Conservation (phyloP, 306 rosid species). For the Trichosanthes cucumerina region DNA sequence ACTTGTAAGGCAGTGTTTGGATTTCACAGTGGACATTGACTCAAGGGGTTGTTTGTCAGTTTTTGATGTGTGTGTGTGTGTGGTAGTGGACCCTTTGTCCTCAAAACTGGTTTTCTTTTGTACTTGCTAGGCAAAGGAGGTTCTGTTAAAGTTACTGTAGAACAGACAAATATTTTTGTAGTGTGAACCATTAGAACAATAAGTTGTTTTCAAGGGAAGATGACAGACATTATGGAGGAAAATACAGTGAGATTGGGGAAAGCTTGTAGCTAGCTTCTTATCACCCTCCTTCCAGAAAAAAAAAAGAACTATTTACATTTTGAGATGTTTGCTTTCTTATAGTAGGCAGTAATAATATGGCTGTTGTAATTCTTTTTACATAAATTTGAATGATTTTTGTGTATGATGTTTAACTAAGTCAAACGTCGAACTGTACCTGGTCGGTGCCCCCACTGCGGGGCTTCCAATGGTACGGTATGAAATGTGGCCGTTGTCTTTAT, state of each 20-base stretch:
- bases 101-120: conserved; percentile 5
- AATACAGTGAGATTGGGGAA: background rate
- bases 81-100: conserved; percentile 6
- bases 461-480: background rate
- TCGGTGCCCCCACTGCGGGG: background rate
- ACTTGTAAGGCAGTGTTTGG: conserved; percentile 1
- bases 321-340: background rate
- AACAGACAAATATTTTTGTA: conserved; percentile 2
- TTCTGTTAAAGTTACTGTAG: conserved; percentile 5
- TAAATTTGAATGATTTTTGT: background rate
- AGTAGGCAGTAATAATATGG: background rate
- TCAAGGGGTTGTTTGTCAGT: conserved; percentile 1
- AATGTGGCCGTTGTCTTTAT: too few species aligned
- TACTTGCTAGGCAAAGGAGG: conserved; percentile 8
- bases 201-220: background rate
- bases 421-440: background rate
- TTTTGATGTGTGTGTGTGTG: conserved; percentile 3
- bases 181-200: background rate
- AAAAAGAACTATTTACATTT: background rate
- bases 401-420: background rate
- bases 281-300: background rate
- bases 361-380: background rate
- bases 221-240: background rate
- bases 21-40: conserved; percentile 6
- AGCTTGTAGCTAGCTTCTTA: background rate